These are phyloP conservation scores for Phytophthora europaea DNA, from an alignment of 352 stramenopile genomes.

Conservation along the genomic window DNA sequence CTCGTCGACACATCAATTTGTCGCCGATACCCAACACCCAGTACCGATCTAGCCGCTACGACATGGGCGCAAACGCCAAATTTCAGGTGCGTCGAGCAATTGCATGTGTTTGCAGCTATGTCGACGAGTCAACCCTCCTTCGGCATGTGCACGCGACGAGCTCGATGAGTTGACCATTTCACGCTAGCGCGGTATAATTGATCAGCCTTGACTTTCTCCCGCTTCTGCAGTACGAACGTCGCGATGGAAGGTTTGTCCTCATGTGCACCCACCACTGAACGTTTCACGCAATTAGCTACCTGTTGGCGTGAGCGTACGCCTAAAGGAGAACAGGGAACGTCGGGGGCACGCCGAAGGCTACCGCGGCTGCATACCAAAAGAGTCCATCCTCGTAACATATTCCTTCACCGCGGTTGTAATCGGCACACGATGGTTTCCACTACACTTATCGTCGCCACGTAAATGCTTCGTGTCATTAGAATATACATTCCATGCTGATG, in stretches of 20 bases:
- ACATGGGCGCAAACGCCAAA: conserved; percentile 10
- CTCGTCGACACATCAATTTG: too few species aligned
- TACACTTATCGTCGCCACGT: background rate
- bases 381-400: conserved; percentile 6
- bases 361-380: background rate
- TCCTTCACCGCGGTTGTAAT: background rate
- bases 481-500: background rate
- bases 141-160: conserved; percentile 1
- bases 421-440: background rate
- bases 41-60: too few species aligned
- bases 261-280: background rate
- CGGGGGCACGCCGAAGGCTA: background rate
- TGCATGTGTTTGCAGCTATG: background rate
- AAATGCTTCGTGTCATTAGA: background rate
- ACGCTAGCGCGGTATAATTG: conserved; percentile 13
- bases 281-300: background rate
- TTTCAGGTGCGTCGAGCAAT: conserved; percentile 6
- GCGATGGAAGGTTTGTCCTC: background rate
- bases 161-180: conserved; percentile 1
- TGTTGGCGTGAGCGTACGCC: conserved; percentile 1
- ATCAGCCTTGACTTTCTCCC: conserved; percentile 2
- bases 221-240: background rate
- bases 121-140: background rate
- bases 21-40: too few species aligned
- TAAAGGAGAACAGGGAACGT: background rate